Percentiles rank a stretch among this genome's conserved stretches.
Conservation (phyloP, 2,329 filamentous ascomycete species). For the Cercospora sp. region DNA sequence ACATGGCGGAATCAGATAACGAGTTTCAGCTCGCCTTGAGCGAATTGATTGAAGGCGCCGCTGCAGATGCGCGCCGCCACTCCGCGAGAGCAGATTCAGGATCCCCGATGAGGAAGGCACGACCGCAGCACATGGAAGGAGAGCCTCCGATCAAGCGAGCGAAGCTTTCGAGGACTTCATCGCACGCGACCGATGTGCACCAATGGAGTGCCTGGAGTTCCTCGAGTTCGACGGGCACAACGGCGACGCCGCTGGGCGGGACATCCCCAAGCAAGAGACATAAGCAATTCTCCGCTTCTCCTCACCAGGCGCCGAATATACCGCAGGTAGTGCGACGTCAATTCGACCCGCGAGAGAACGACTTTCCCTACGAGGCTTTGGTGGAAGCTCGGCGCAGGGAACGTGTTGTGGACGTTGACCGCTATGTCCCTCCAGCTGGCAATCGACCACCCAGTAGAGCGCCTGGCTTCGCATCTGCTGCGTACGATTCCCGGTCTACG, state of each 20-base stretch:
- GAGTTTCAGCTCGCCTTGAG: not conserved
- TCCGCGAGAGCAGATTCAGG: not conserved
- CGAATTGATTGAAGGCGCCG: not conserved
- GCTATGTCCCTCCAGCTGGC: not conserved
- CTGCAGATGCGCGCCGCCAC: not conserved
- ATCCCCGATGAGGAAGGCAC: not conserved
- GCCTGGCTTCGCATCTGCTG: not conserved
- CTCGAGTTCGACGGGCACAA: not conserved
- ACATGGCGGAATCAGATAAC: not conserved
- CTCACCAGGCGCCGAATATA: not conserved
- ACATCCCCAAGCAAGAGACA: not conserved
- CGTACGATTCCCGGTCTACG: not conserved
- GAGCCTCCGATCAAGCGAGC: not conserved
- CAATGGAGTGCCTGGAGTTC: not conserved
- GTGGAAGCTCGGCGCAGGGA: not conserved
- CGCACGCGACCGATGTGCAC: not conserved
- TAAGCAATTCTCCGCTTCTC: not conserved
- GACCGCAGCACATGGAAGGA: not conserved
- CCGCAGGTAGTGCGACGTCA: not conserved
- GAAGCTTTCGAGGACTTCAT: not conserved
- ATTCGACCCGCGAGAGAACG: not conserved
- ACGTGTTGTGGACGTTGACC: not conserved
- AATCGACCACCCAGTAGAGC: not conserved
- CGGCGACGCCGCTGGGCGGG: not conserved
- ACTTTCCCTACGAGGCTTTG: not conserved